Evolutionary conservation across 345 rosid genomes (phyloP).

Genomic region (Clausena lansium): DNA sequence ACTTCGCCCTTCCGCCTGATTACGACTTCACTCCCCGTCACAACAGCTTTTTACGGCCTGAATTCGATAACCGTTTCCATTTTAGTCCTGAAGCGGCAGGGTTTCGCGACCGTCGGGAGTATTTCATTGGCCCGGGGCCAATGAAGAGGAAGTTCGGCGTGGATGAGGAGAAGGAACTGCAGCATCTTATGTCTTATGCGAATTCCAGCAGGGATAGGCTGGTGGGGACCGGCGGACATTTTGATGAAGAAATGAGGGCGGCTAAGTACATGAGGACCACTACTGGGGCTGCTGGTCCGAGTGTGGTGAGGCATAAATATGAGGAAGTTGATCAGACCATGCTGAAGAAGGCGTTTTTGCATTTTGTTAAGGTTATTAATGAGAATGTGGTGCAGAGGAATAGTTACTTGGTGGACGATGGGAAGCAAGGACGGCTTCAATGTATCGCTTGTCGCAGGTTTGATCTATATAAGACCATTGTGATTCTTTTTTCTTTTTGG

Average conservation of each 20-base stretch:
- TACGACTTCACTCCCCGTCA: conserved; percentile 59
- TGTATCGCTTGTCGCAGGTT: conserved; percentile 93
- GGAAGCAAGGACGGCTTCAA: conserved; percentile 69
- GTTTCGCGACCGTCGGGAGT: conserved; percentile 42
- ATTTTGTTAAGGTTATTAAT: conserved; percentile 56
- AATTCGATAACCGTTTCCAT: conserved; percentile 30
- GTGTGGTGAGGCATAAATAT: conserved; percentile 30
- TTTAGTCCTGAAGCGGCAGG: conserved; percentile 40
- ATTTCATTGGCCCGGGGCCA: conserved; percentile 30
- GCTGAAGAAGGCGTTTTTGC: conserved; percentile 68
- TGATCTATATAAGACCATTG: conserved; percentile 30
- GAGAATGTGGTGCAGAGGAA: conserved; percentile 62
- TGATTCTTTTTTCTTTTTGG: conserved; percentile 18
- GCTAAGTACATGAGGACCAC: conserved; percentile 51
- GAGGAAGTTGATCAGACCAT: conserved; percentile 56
- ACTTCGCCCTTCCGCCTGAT: conserved; percentile 92
- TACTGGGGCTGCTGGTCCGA: conserved; percentile 30
- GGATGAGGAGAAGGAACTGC: conserved; percentile 48
- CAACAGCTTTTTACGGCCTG: conserved; percentile 29
- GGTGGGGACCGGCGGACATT: conserved; percentile 42
- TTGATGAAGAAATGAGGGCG: conserved; percentile 48
- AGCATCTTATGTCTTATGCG: conserved; percentile 35
- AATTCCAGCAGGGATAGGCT: conserved; percentile 34
- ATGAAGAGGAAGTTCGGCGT: conserved; percentile 70
- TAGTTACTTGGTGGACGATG: conserved; percentile 81